A percentile compares a stretch with the other conserved stretches of the same genome.
These are phyloP conservation scores for Camellia lanceoleosa DNA, from an alignment of 148 eudicot species.

Conservation along the genomic window DNA sequence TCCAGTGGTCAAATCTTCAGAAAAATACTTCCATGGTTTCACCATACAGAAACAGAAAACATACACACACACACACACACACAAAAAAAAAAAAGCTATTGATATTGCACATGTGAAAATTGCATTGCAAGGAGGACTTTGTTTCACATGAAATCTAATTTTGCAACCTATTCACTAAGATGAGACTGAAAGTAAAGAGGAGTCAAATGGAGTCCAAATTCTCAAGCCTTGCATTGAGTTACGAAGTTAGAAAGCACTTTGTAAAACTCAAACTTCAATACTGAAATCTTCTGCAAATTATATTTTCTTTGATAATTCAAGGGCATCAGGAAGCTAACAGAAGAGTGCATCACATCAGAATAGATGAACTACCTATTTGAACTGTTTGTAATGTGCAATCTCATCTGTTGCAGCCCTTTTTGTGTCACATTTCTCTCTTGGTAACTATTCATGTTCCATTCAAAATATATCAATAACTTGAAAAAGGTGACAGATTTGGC, in stretches of 20 bases:
- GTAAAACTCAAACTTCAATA: no score
- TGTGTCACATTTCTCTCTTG: neutral
- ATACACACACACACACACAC: neutral
- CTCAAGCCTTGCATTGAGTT: neutral
- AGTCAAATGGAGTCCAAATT: neutral
- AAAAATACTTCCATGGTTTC: conserved; percentile 4
- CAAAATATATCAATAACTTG: neutral
- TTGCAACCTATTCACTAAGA: neutral
- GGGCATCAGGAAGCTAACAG: neutral
- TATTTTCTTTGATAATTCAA: neutral
- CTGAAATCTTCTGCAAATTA: no score
- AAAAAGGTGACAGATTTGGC: neutral
- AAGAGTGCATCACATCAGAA: neutral
- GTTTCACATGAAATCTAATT: neutral
- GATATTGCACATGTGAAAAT: neutral
- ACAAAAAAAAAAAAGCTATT: neutral
- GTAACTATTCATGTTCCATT: neutral
- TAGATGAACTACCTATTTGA: neutral
- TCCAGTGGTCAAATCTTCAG: conserved; percentile 18
- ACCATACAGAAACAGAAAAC: neutral
- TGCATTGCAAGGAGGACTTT: neutral
- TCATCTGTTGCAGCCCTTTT: neutral
- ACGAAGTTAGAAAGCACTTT: neutral
- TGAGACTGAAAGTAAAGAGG: neutral
- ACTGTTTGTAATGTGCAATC: neutral